These are phyloP conservation scores for Jacaranda mimosifolia DNA, from an alignment of 257 asterid species.

Conservation along the genomic window DNA sequence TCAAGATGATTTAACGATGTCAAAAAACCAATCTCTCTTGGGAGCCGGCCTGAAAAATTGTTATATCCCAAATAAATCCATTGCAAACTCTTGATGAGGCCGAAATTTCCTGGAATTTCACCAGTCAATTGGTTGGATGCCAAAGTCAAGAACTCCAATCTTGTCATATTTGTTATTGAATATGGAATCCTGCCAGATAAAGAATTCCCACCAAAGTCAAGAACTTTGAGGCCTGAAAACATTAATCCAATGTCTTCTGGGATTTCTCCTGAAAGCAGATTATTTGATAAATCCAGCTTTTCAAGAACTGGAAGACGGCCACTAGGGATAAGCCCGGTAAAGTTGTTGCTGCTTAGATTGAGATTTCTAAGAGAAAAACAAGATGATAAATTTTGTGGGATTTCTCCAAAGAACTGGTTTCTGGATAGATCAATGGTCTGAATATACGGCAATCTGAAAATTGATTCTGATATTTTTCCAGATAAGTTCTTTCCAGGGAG, in stretches of 20 bases:
- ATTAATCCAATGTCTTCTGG: conserved; percentile 57
- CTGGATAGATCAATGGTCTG: conserved; percentile 66
- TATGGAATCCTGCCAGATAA: conserved; percentile 62
- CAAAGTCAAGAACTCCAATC: conserved; percentile 64
- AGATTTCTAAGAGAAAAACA: conserved; percentile 58
- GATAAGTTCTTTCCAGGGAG: conserved; percentile 73
- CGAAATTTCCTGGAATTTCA: conserved; percentile 62
- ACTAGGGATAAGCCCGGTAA: conserved; percentile 65
- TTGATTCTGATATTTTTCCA: conserved; percentile 54
- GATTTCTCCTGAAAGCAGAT: conserved; percentile 70
- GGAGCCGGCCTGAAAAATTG: conserved; percentile 79
- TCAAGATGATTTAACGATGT: conserved; percentile 64
- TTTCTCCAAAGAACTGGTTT: conserved; percentile 67
- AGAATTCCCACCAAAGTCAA: conserved; percentile 84
- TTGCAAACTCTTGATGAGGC: conserved; percentile 55
- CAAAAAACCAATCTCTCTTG: conserved; percentile 64
- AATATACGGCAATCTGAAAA: conserved; percentile 64
- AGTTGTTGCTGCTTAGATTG: conserved; percentile 78
- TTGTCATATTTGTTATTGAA: conserved; percentile 61
- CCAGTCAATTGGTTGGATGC: conserved; percentile 81
- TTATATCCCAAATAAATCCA: conserved; percentile 84
- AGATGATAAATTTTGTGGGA: conserved; percentile 50
- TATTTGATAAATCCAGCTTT: conserved; percentile 75
- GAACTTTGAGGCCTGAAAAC: conserved; percentile 58
- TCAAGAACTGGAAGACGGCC: conserved; percentile 53